Percentiles rank a stretch among this genome's conserved stretches.
phyloP scores from a whole-genome alignment of 1,284 basidiomycete genomes.

The Mycena sp. region DNA sequence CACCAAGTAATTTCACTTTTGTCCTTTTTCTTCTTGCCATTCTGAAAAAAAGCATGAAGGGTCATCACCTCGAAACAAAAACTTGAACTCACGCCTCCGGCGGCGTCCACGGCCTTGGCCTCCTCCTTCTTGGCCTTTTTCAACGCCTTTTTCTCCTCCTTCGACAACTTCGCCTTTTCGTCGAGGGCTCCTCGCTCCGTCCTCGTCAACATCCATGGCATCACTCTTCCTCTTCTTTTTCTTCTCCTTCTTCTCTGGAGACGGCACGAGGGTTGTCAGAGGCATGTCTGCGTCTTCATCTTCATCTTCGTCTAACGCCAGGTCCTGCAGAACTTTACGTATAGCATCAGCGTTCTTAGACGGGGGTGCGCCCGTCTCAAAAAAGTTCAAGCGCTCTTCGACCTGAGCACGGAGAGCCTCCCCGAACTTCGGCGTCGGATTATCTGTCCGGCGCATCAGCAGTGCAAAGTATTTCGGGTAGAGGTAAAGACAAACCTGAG shows the following conservation, averaged over 20 bases:
- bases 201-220: slow-evolving; percentile 67
- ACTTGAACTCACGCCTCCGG: no score
- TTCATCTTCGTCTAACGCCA: slow-evolving; percentile 79
- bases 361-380: slow-evolving; percentile 88
- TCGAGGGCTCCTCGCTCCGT: slow-evolving; percentile 61
- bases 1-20: slow-evolving; percentile 32
- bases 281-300: slow-evolving; percentile 76
- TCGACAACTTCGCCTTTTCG: slow-evolving; percentile 80
- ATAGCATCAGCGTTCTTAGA: slow-evolving; percentile 91
- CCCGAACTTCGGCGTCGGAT: slow-evolving; percentile 93
- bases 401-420: slow-evolving; percentile 95
- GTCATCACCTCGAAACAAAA: not conserved
- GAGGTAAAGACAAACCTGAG: slow-evolving; percentile 62
- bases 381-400: slow-evolving; percentile 95
- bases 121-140: slow-evolving; percentile 68
- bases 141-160: slow-evolving; percentile 85
- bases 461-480: not conserved
- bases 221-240: slow-evolving; percentile 72
- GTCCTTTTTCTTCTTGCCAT: slow-evolving; percentile 53
- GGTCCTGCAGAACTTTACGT: slow-evolving; percentile 85
- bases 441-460: slow-evolving; percentile 58
- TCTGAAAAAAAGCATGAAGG: slow-evolving; percentile 34
- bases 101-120: slow-evolving; percentile 46
- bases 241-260: slow-evolving; percentile 64
- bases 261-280: slow-evolving; percentile 64